A percentile compares a stretch with the other conserved stretches of the same genome.
phyloP scores from a whole-genome alignment of 345 rosid genomes.

The Camelina sativa region DNA sequence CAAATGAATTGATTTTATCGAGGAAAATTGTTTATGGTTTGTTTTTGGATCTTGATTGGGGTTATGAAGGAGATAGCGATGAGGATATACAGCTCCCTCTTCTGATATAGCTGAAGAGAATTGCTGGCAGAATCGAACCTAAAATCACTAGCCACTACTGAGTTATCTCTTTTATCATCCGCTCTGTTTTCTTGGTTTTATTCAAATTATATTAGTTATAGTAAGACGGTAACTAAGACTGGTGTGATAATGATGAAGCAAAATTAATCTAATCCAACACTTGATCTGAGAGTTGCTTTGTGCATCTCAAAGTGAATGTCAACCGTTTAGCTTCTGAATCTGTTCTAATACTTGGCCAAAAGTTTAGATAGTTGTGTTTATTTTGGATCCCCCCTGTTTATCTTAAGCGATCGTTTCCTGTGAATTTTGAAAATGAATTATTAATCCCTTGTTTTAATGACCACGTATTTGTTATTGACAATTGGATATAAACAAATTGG shows the following conservation, averaged over 20 bases:
- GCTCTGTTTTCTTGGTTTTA: no score
- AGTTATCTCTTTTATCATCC: constrained; percentile 25
- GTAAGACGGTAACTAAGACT: no score
- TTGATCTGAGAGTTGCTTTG: constrained; percentile 41
- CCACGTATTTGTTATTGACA: no score
- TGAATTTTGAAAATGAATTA: no score
- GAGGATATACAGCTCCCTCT: constrained; percentile 49
- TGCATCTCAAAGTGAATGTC: constrained; percentile 23
- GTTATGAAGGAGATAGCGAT: constrained; percentile 28
- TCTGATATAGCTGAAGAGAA: constrained; percentile 42
- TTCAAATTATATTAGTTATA: no score
- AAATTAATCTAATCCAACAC: constrained; percentile 43
- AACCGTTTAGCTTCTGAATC: constrained; percentile 33
- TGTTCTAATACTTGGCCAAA: no score
- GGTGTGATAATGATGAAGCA: constrained; percentile 44
- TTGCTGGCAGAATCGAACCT: constrained; percentile 52
- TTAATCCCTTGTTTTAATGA: no score
- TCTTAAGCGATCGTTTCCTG: no score
- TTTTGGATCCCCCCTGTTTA: no score
- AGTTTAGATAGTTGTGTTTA: no score
- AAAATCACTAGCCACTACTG: constrained; percentile 45
- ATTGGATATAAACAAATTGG: no score
- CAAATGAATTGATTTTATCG: background rate
- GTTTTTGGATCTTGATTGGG: background rate
- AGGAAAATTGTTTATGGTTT: background rate